Conservation (phyloP, 2,329 filamentous ascomycete species). For the Talaromyces sp. region DNA sequence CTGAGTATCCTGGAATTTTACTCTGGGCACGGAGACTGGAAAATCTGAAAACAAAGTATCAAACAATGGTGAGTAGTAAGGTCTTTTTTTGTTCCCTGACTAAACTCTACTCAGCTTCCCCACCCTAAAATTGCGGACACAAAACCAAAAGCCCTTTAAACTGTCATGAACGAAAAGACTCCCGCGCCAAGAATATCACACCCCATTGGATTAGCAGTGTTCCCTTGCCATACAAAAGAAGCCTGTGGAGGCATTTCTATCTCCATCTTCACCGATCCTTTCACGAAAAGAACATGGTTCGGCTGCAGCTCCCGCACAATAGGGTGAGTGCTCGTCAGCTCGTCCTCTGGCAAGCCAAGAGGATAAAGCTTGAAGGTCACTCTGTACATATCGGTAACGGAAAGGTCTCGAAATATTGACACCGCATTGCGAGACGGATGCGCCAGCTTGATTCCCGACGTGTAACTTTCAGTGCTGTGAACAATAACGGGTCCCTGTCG, state of each 20-base stretch:
- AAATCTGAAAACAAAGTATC: constrained; percentile 1
- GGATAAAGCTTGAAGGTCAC: constrained; percentile 12
- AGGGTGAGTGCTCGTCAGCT: not conserved
- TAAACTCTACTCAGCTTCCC: not conserved
- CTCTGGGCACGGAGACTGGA: not conserved
- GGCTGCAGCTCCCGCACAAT: constrained; percentile 2
- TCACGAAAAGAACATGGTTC: constrained; percentile 12
- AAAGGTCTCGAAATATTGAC: constrained; percentile 12
- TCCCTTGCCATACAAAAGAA: constrained; percentile 13
- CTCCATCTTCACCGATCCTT: constrained; percentile 10
- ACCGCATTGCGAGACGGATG: constrained; percentile 5
- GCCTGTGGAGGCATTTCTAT: constrained; percentile 3
- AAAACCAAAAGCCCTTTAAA: not conserved
- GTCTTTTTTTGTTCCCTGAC: no score
- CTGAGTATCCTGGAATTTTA: constrained; percentile 1
- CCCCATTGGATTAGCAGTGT: constrained; percentile 1
- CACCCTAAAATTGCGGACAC: not conserved
- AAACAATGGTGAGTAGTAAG: constrained; percentile 3
- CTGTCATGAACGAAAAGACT: constrained; percentile 8
- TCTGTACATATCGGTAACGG: not conserved
- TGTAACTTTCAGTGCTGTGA: not conserved
- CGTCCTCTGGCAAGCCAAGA: constrained; percentile 2
- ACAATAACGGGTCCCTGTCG: not conserved
- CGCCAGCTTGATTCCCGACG: constrained; percentile 4
- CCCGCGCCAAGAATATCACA: constrained; percentile 1